Percentiles rank a stretch among this genome's conserved stretches.
These are phyloP conservation scores for Chalciporus chontae DNA, from an alignment of 768 basidiomycete species.

Conservation along the genomic window DNA sequence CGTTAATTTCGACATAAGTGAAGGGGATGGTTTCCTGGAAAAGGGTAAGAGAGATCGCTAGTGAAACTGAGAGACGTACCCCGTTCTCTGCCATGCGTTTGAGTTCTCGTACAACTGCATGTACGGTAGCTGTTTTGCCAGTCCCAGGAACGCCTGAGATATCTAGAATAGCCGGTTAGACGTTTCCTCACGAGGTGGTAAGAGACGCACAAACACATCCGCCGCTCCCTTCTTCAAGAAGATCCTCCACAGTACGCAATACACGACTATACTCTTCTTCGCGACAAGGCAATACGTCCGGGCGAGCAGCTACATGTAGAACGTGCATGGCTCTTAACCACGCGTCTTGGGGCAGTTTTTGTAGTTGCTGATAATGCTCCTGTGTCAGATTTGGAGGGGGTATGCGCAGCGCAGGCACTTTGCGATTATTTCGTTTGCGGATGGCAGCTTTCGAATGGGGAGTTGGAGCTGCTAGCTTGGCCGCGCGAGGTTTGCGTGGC, in stretches of 20 bases:
- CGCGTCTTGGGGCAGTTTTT: slow-evolving; percentile 64
- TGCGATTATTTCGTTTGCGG: slow-evolving; percentile 38
- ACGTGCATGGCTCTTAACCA: slow-evolving; percentile 89
- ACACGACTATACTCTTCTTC: slow-evolving; percentile 82
- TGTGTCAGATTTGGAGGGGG: slow-evolving; percentile 33
- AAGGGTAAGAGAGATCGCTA: not conserved
- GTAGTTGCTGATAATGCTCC: slow-evolving; percentile 38
- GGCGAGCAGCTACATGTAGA: slow-evolving; percentile 89
- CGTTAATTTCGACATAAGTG: slow-evolving; percentile 97
- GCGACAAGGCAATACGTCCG: slow-evolving; percentile 85
- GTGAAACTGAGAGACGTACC: slow-evolving; percentile 39
- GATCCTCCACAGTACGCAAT: slow-evolving; percentile 70
- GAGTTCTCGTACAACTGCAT: slow-evolving; percentile 85
- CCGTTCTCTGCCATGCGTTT: slow-evolving; percentile 83
- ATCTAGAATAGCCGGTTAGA: slow-evolving; percentile 45
- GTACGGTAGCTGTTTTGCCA: slow-evolving; percentile 97
- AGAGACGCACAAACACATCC: slow-evolving; percentile 84
- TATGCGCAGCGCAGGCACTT: slow-evolving; percentile 31
- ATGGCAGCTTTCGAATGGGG: slow-evolving; percentile 75
- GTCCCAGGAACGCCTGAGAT: slow-evolving; percentile 99
- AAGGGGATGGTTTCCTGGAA: slow-evolving; percentile 88
- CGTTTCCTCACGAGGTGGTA: not conserved
- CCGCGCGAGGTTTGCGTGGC: slow-evolving; percentile 33
- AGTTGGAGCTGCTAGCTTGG: slow-evolving; percentile 57
- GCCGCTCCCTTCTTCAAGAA: slow-evolving; percentile 89